These are phyloP conservation scores for Mycena galericulata DNA, from an alignment of 768 basidiomycete species.

Conservation along the genomic window DNA sequence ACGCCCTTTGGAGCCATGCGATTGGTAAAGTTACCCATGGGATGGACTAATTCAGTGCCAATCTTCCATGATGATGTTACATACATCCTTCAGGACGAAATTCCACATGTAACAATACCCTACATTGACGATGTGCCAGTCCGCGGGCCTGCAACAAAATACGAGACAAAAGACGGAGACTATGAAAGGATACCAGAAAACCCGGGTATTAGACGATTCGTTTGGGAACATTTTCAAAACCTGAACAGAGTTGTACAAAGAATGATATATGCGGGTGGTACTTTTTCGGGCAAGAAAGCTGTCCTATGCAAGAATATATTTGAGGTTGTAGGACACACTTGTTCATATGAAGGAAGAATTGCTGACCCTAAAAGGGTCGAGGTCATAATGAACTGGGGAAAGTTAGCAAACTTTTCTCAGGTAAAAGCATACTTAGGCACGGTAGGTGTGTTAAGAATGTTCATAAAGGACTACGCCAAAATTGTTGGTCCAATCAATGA, in stretches of 20 bases:
- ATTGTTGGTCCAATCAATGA: not conserved
- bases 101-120: constrained; percentile 22
- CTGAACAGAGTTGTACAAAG: constrained; percentile 50
- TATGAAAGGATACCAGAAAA: constrained; percentile 41
- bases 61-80: constrained; percentile 24
- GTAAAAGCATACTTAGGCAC: too few relatives aligned
- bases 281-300: not conserved
- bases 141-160: not conserved
- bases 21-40: constrained; percentile 43
- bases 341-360: not conserved
- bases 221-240: constrained; percentile 52
- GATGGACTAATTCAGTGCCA: constrained; percentile 38
- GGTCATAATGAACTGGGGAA: not conserved
- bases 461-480: too few relatives aligned
- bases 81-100: constrained; percentile 10
- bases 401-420: too few relatives aligned
- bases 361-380: not conserved
- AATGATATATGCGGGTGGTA: constrained; percentile 42
- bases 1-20: constrained; percentile 39
- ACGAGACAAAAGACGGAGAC: not conserved
- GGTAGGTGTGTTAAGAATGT: too few relatives aligned
- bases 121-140: constrained; percentile 31
- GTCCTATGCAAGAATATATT: not conserved
- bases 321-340: constrained; percentile 1
- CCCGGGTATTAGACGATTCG: constrained; percentile 43